phyloP scores from a whole-genome alignment of 2,329 filamentous ascomycete species.

The Aspergillus pseudoviridinutans region DNA sequence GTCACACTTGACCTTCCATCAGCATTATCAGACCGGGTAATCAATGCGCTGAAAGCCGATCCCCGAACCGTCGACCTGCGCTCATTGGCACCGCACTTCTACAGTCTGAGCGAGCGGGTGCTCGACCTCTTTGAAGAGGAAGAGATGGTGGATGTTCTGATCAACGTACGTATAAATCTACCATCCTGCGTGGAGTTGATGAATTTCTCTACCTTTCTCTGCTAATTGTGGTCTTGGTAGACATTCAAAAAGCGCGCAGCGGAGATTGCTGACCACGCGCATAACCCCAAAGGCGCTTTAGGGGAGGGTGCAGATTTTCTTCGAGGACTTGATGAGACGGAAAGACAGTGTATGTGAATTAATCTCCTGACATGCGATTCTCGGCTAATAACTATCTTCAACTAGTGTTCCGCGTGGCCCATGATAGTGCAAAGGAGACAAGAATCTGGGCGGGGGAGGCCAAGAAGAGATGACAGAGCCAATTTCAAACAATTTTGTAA shows the following conservation, averaged over 20 bases:
- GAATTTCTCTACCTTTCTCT: background rate
- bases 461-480: slow-evolving; percentile 41
- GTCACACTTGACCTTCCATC: slow-evolving; percentile 77
- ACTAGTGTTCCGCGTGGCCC: slow-evolving; percentile 65
- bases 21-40: slow-evolving; percentile 71
- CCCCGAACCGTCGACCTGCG: slow-evolving; percentile 80
- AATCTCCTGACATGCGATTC: background rate
- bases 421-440: slow-evolving; percentile 67
- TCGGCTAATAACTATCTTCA: slow-evolving; percentile 14
- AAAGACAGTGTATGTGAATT: slow-evolving; percentile 57
- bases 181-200: too few species aligned
- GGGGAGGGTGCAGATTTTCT: slow-evolving; percentile 74
- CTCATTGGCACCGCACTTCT: slow-evolving; percentile 81
- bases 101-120: slow-evolving; percentile 77
- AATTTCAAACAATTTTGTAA: background rate
- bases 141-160: slow-evolving; percentile 67
- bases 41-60: slow-evolving; percentile 88
- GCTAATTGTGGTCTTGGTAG: slow-evolving; percentile 28
- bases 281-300: slow-evolving; percentile 71
- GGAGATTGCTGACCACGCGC: slow-evolving; percentile 82
- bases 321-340: slow-evolving; percentile 82
- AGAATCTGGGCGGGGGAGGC: slow-evolving; percentile 67
- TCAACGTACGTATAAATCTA: slow-evolving; percentile 38
- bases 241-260: slow-evolving; percentile 78
- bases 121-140: slow-evolving; percentile 91